A percentile compares a stretch with the other conserved stretches of the same genome.
phyloP scores from a whole-genome alignment of 768 basidiomycete genomes.

The Naganishia randhawae region DNA sequence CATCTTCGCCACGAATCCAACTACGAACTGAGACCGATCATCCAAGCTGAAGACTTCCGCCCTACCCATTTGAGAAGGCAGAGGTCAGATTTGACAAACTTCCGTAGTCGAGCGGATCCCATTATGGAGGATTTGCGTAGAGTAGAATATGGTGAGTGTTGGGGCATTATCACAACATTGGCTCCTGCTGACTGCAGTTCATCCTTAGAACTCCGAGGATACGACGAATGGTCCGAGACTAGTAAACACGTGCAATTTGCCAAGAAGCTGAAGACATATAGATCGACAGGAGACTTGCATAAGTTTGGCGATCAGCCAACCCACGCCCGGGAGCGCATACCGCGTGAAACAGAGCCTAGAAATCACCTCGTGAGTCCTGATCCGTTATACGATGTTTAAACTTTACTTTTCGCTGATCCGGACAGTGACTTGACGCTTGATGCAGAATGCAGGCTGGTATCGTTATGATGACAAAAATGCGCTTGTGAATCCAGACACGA shows the following conservation, averaged over 20 bases:
- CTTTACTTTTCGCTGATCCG: no score
- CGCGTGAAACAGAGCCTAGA: neutral
- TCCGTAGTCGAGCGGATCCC: slow-evolving; percentile 22
- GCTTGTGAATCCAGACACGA: neutral
- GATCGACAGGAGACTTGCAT: slow-evolving; percentile 27
- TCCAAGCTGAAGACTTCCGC: slow-evolving; percentile 7
- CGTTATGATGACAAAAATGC: neutral
- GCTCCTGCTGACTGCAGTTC: neutral
- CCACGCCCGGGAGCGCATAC: neutral
- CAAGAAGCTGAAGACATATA: slow-evolving; percentile 22
- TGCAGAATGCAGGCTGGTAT: slow-evolving; percentile 5
- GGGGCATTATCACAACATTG: neutral
- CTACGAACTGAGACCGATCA: slow-evolving; percentile 7
- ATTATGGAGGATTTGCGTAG: slow-evolving; percentile 5
- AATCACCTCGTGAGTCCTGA: slow-evolving; percentile 12
- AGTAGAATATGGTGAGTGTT: slow-evolving; percentile 1
- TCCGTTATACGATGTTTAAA: neutral
- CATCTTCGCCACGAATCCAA: slow-evolving; percentile 17
- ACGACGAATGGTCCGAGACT: slow-evolving; percentile 18
- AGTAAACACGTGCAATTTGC: neutral
- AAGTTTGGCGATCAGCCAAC: neutral
- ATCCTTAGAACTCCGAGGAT: neutral
- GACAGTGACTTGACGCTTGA: neutral
- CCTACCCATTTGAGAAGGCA: slow-evolving; percentile 24
- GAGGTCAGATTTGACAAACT: slow-evolving; percentile 28